Conservation (phyloP, 306 rosid genomes). For the Quercus engelmannii region DNA sequence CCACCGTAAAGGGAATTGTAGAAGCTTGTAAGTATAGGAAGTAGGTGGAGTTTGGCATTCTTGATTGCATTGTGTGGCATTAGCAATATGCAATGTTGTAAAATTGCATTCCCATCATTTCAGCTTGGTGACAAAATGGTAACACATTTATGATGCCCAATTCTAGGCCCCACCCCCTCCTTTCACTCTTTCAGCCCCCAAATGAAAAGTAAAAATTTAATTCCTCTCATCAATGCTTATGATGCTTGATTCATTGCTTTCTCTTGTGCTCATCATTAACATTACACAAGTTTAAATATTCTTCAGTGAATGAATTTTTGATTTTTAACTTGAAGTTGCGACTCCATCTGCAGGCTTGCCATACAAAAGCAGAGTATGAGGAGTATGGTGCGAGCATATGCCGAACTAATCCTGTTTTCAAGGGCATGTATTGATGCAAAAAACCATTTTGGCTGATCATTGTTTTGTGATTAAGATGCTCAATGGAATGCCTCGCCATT, state of each 20-base stretch:
- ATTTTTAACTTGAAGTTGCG: conserved; percentile 14
- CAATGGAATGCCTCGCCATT: conserved; percentile 20
- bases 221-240: not conserved
- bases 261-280: not conserved
- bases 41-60: not conserved
- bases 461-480: conserved; percentile 16
- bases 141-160: not conserved
- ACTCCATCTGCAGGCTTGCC: conserved; percentile 77
- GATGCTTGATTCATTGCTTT: not conserved
- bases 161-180: not conserved
- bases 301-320: not conserved
- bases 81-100: not conserved
- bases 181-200: not conserved
- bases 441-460: conserved; percentile 23
- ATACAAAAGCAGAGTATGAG: conserved; percentile 96
- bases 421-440: conserved; percentile 86
- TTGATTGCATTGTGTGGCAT: not conserved
- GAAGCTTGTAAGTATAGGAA: not conserved
- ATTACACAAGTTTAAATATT: not conserved
- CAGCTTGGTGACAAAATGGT: not conserved
- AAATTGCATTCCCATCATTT: not conserved
- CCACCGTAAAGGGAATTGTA: not conserved
- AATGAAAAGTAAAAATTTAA: not conserved
- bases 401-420: conserved; percentile 96
- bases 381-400: conserved; percentile 98